Evolutionary conservation across 192 early-diverging fungal genomes (phyloP), one percentile per base, ranked within the genome.

Genomic region (Linnemannia elongata): DNA sequence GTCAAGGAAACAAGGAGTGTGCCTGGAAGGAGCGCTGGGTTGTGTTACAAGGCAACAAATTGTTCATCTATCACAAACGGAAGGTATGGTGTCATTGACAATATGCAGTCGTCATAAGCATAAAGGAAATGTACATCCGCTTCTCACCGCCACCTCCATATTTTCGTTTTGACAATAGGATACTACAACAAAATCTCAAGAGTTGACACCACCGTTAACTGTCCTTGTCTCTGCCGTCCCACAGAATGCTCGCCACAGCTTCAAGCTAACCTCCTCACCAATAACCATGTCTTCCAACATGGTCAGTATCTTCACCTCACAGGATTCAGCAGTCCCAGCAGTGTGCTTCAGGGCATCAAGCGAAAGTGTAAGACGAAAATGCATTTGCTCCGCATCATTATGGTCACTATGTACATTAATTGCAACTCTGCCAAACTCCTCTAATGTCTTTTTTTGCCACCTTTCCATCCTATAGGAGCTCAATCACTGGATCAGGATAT

Each of bases 11-110:
- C n/a, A 81, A 30, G 30, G 69, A 82, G 1, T 70, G 20, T 0
- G 33, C 55, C 2, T 85, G 83, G 83, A 85, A 85, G 30, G 83
- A 75, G 35, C 73, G 83, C 13, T 85, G 83, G 83, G 83, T 79
- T 18, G 83, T 85, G 4, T 75, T 85, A 1, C 83, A 80, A 33
- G 83, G 83, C 47, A 85, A 35, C 20, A 85, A 35, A 17, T 55
- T 85, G 38, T 35, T 77, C 10, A 55, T 85, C 20, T 80, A 85
- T 78, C 77, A 76, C 47, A 85, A 85, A 42, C 68, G 74, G 33
- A 85, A 80, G 78, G 83, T 85, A 85, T 72, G 38, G 17, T 27
- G 42, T 10, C 44, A 15, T 45, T 45, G 44, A 15, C 13, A 45
- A 7, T 45, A 13, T 45, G 13, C 12, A 15, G 44, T 45, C 44